These are phyloP conservation scores for Fraxinus cuspidata DNA, from an alignment of 257 asterid species.

Conservation along the genomic window DNA sequence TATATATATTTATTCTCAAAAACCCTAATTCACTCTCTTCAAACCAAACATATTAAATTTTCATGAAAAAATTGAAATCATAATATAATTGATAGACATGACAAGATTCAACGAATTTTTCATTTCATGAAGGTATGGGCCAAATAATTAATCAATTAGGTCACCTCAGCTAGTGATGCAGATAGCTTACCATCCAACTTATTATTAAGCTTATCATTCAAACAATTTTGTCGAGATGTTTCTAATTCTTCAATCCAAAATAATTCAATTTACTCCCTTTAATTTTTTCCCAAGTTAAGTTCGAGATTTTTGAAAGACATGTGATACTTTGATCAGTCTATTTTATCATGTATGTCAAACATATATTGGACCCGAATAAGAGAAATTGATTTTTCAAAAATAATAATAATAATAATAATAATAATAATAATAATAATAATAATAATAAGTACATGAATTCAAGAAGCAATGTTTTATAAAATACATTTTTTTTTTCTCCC, in stretches of 20 bases:
- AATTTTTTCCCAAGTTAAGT: not conserved
- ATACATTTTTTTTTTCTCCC: not conserved
- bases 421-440: too few species aligned
- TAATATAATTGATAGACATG: not conserved
- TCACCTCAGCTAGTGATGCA: conserved; percentile 33
- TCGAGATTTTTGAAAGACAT: not conserved
- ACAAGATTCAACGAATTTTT: not conserved
- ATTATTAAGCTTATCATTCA: conserved; percentile 33
- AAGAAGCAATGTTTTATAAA: too few species aligned
- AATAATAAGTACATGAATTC: too few species aligned
- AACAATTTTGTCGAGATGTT: conserved; percentile 27
- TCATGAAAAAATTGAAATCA: not conserved
- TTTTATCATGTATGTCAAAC: too few species aligned
- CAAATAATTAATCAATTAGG: conserved; percentile 1
- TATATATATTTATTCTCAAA: too few species aligned
- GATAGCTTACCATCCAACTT: conserved; percentile 51
- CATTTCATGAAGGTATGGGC: conserved; percentile 12
- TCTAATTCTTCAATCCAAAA: conserved; percentile 2
- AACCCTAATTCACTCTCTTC: too few species aligned
- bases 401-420: too few species aligned
- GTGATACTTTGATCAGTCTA: too few species aligned
- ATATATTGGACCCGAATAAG: too few species aligned
- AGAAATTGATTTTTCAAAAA: too few species aligned
- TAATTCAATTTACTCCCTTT: conserved; percentile 1
- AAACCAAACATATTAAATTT: too few species aligned